These are phyloP conservation scores for Pistacia integerrima DNA, from an alignment of 345 rosid genomes.

Conservation along the genomic window DNA sequence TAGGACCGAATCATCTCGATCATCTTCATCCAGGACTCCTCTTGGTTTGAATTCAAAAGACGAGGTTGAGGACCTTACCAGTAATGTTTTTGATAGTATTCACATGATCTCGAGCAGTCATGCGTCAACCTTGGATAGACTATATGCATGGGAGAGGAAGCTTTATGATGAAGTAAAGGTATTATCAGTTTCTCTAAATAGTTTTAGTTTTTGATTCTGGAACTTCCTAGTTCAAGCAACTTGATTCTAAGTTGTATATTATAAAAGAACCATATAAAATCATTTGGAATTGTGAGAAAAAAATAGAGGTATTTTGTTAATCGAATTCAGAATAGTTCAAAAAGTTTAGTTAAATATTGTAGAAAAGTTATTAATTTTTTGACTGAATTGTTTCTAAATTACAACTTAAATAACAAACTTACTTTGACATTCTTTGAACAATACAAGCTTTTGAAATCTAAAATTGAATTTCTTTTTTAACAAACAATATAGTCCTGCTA, in stretches of 20 bases:
- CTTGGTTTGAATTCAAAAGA: conserved; percentile 57
- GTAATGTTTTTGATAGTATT: conserved; percentile 62
- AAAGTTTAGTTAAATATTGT: not conserved
- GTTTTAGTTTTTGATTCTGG: not conserved
- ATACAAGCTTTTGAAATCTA: not conserved
- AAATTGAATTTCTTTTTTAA: not conserved
- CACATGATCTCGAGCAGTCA: conserved; percentile 95
- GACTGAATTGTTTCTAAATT: not conserved
- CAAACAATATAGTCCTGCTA: not conserved
- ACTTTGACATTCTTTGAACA: not conserved
- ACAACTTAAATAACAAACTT: not conserved
- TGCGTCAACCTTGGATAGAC: conserved; percentile 89
- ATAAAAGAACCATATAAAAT: not conserved
- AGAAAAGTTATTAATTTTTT: not conserved
- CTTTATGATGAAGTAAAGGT: conserved; percentile 99
- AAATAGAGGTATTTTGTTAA: not conserved
- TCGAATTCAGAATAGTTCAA: too few relatives aligned
- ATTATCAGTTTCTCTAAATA: conserved; percentile 16
- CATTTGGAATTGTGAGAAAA: not conserved
- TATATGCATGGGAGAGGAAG: conserved; percentile 97
- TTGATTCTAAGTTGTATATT: not conserved
- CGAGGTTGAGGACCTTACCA: conserved; percentile 60
- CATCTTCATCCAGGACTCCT: conserved; percentile 77
- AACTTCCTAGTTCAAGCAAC: not conserved
- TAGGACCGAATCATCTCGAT: conserved; percentile 81